phyloP scores from a whole-genome alignment of 2,329 filamentous ascomycete species.

The Cytospora piceicola region DNA sequence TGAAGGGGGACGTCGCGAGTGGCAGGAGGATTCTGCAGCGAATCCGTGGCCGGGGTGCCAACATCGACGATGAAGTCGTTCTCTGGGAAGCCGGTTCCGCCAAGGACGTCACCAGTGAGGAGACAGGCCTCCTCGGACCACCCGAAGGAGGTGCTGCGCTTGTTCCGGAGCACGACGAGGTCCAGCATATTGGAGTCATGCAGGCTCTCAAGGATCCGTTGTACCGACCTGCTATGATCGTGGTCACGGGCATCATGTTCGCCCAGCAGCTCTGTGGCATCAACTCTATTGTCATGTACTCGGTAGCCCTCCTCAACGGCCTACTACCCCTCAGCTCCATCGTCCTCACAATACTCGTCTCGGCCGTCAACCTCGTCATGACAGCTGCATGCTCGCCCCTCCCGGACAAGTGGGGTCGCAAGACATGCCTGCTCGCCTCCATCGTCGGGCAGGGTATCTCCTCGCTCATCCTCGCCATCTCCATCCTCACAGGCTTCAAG shows the following conservation, averaged over 20 bases:
- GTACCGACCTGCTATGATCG: constrained; percentile 75
- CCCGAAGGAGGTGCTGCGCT: constrained; percentile 32
- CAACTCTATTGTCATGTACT: constrained; percentile 99
- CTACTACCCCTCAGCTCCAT: constrained; percentile 82
- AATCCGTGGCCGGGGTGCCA: constrained; percentile 70
- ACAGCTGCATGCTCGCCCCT: constrained; percentile 82
- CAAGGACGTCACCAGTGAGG: constrained; percentile 74
- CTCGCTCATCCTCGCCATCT: constrained; percentile 76
- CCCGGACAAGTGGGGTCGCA: constrained; percentile 85
- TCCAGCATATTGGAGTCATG: constrained; percentile 60
- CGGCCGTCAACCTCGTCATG: constrained; percentile 80
- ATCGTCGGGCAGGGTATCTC: constrained; percentile 83
- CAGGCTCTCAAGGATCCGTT: constrained; percentile 68
- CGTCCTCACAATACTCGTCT: constrained; percentile 85
- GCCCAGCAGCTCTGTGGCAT: constrained; percentile 92
- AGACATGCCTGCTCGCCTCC: constrained; percentile 79
- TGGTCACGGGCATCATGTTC: constrained; percentile 88
- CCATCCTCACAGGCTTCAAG: constrained; percentile 74
- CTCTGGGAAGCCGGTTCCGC: constrained; percentile 55
- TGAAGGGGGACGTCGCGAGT: constrained; percentile 59
- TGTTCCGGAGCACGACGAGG: constrained; percentile 30
- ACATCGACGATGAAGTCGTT: constrained; percentile 75
- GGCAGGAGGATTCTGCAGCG: constrained; percentile 73
- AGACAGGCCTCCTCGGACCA: constrained; percentile 68
- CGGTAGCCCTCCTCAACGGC: constrained; percentile 81